Conservation (phyloP, 192 early-diverging fungal genomes). For the Rhizoclosmatium sp. region DNA sequence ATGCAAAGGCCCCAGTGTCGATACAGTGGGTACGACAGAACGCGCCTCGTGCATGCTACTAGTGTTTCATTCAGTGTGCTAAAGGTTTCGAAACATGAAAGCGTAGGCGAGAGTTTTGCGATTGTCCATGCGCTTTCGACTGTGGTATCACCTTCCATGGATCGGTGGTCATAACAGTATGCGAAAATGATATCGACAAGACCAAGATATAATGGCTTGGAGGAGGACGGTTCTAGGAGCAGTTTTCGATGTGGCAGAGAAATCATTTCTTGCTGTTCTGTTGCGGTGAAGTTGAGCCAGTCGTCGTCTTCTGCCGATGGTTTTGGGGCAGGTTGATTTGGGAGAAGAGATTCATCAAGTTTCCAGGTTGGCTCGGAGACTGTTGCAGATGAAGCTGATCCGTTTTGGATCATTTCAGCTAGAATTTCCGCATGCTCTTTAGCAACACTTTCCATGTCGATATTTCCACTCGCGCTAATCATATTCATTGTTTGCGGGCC, state of each 20-base stretch:
- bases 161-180: conserved; percentile 88
- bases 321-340: conserved; percentile 23
- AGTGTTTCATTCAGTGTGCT: conserved; percentile 67
- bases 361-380: background rate
- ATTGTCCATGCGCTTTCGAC: conserved; percentile 94
- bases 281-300: conserved; percentile 68
- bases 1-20: conserved; percentile 79
- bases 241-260: conserved; percentile 61
- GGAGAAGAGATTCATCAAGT: background rate
- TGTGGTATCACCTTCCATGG: conserved; percentile 81
- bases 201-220: conserved; percentile 73
- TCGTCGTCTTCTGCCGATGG: conserved; percentile 7
- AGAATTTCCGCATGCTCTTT: conserved; percentile 20
- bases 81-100: conserved; percentile 84
- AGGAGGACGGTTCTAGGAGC: conserved; percentile 6
- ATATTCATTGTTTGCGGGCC: conserved; percentile 30
- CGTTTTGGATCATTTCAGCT: background rate
- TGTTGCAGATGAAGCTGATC: background rate
- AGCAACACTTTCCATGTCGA: conserved; percentile 20
- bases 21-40: conserved; percentile 88
- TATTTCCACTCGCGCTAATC: conserved; percentile 32
- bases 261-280: conserved; percentile 77
- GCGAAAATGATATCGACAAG: conserved; percentile 93
- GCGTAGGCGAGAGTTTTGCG: conserved; percentile 77
- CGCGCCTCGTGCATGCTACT: conserved; percentile 71